Evolutionary conservation across 352 stramenopile species (phyloP).

Genomic region (Phytopythium sindhum): DNA sequence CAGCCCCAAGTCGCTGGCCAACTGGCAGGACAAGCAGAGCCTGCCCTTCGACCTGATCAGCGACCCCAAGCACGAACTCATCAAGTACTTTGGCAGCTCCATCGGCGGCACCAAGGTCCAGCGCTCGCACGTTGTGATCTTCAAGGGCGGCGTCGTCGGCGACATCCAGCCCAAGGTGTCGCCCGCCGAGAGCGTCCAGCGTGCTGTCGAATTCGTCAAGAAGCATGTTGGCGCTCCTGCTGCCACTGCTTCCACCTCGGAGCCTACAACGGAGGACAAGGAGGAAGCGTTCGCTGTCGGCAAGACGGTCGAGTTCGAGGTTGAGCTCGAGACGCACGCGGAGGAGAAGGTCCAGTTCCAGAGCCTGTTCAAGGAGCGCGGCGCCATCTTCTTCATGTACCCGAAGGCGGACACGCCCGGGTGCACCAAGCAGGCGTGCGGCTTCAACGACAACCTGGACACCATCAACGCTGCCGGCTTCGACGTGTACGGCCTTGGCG

Average conservation of each 20-base stretch:
- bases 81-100: slow-evolving; percentile 86
- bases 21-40: slow-evolving; percentile 79
- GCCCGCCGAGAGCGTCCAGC: slow-evolving; percentile 67
- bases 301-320: slow-evolving; percentile 47
- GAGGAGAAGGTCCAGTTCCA: slow-evolving; percentile 58
- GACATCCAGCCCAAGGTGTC: slow-evolving; percentile 81
- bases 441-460: slow-evolving; percentile 82
- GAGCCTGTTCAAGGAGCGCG: slow-evolving; percentile 67
- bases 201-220: slow-evolving; percentile 71
- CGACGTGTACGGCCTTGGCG: slow-evolving; percentile 79
- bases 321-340: slow-evolving; percentile 68
- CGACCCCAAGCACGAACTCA: slow-evolving; percentile 78
- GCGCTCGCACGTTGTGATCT: slow-evolving; percentile 81
- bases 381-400: slow-evolving; percentile 88
- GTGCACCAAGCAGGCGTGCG: slow-evolving; percentile 80
- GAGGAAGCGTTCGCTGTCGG: slow-evolving; percentile 33
- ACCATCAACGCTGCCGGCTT: slow-evolving; percentile 73
- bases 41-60: slow-evolving; percentile 81
- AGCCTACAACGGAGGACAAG: slow-evolving; percentile 3
- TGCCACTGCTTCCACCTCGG: slow-evolving; percentile 2
- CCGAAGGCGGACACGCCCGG: slow-evolving; percentile 82
- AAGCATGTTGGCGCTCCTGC: slow-evolving; percentile 21
- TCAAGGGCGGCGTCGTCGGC: slow-evolving; percentile 73
- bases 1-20: slow-evolving; percentile 62
- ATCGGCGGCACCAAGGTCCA: slow-evolving; percentile 74